Evolutionary conservation across 148 eudicot genomes (phyloP).

Genomic region (Bassia scoparia): DNA sequence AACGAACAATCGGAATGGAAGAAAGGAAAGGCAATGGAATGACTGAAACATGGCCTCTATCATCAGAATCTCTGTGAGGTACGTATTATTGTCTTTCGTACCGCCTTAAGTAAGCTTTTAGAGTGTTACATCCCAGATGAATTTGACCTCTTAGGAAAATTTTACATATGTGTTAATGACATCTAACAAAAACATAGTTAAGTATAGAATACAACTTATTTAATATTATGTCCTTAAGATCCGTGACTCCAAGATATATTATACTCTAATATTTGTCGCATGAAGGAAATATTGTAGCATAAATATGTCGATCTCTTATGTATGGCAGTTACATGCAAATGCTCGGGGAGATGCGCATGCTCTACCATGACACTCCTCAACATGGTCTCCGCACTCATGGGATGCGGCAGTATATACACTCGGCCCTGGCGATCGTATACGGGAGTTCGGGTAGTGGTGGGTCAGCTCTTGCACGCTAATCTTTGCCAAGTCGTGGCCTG

Average conservation of each 20-base stretch:
- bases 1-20: slow-evolving; percentile 46
- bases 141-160: too few relatives aligned
- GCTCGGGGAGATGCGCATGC: slow-evolving; percentile 76
- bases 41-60: too few relatives aligned
- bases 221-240: too few relatives aligned
- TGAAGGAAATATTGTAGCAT: too few relatives aligned
- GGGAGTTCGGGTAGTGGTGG: slow-evolving; percentile 84
- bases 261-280: too few relatives aligned
- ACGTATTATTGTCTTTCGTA: slow-evolving; percentile 23
- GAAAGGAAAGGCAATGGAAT: slow-evolving; percentile 69
- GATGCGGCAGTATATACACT: slow-evolving; percentile 67
- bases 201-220: too few relatives aligned
- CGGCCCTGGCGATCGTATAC: slow-evolving; percentile 57
- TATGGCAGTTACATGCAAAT: slow-evolving; percentile 71
- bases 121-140: too few relatives aligned
- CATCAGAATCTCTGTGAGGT: slow-evolving; percentile 78
- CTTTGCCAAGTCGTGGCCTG: slow-evolving; percentile 73
- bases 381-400: slow-evolving; percentile 72
- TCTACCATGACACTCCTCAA: slow-evolving; percentile 61
- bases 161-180: too few relatives aligned
- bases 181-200: too few relatives aligned
- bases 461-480: slow-evolving; percentile 40
- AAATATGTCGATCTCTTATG: background rate
- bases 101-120: too few relatives aligned
- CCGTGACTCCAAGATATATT: too few relatives aligned